Base-by-base conservation (phyloP, 352 stramenopile species). In the Phytophthora pini region DNA sequence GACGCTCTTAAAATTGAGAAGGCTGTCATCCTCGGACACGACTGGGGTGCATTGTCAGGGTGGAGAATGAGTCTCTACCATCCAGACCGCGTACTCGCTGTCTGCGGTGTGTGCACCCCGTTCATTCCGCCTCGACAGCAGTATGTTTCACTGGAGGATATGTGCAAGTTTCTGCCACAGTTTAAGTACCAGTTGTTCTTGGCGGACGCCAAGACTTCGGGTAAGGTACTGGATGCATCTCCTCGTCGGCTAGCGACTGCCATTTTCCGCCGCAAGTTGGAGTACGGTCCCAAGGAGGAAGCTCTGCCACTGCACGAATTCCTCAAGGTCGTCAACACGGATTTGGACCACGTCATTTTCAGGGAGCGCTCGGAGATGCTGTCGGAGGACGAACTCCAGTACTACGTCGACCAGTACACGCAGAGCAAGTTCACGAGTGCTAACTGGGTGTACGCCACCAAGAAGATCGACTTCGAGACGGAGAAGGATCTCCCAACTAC, bases 21-120 rank as follows among this genome's bases (percentile, higher is more conserved):
- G 63, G 69, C 62, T 17, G 70, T 84, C 20, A 66, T 89, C 32
- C 56, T 86, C 32, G 82, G 78, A 12, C 82, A 91, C 12, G 82
- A 91, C 56, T 91, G 82, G 82, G 82, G 82, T 29, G 78, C 68
- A 13, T 57, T 66, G n/a, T 66, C 69, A 3, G 68, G 69, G 22
- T 91, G 76, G 74, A 73, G 70, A 49, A 85, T 89, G 66, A 70
- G 71, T 44, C 61, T 89, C 11, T 88, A 80, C 66, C 79, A 88
- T 48, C 78, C 78, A 2, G 64, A 79, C 32, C 80, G 82, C 2
- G 77, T 89, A 24, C 46, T 85, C 20, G 82, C 74, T 17, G 70
- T 86, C 9, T 79, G 59, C n/a, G 58, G 73, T n/a, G 68, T 91
- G 34, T 88, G 76, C 60, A 89, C 79, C 40, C 80, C 82, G 22